Base-by-base conservation (phyloP, 2,329 filamentous ascomycete genomes). In the Pseudohalonectria lignicola region DNA sequence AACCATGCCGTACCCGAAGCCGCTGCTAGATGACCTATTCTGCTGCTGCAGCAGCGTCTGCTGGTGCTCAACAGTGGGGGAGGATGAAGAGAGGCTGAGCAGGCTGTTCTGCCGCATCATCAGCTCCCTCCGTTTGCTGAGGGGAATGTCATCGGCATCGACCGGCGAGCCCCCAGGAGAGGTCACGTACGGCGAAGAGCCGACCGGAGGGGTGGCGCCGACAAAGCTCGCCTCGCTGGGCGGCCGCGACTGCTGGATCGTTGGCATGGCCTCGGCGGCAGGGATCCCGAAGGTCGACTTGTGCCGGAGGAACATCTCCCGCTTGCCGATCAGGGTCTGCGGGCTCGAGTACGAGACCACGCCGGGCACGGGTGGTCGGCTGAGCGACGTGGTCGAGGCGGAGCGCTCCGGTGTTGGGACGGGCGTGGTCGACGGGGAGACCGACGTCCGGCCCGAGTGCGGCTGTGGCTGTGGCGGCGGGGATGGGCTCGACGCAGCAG, bases 71-170 rank as follows among this genome's bases (percentile, higher is more conserved):
- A n/a, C n/a, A n/a, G n/a, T n/a, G n/a, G n/a, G n/a, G n/a, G n/a
- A n/a, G n/a, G n/a, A n/a, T n/a, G n/a, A 36, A 7, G 13, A 17
- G 49, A 56, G 30, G 43, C 47, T 48, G 44, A 60, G 53, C 34
- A 63, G 44, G 48, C 65, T 70, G 44, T 54, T 66, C 31, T 73
- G 69, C 23, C 72, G 74, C 40, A 83, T 74, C 39, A 83, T 74
- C 20, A 82, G 56, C 33, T 73, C 61, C 39, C 70, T 71, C 31
- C 83, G 77, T 48, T 82, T 74, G 31, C 76, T 81, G 15, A 92
- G 66, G 0, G 84, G 79, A 46, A 90, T 66, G 40, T 87, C 74
- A 43, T 88, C 84, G 2, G 69, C 9, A 63, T 75, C 71, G 20
- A 21, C 21, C 15, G 36, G 20, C 3, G 41, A 20, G 18, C 26